A percentile compares a stretch with the other conserved stretches of the same genome.
These are phyloP conservation scores for Acacia crassicarpa DNA, from an alignment of 306 rosid species.

Conservation along the genomic window DNA sequence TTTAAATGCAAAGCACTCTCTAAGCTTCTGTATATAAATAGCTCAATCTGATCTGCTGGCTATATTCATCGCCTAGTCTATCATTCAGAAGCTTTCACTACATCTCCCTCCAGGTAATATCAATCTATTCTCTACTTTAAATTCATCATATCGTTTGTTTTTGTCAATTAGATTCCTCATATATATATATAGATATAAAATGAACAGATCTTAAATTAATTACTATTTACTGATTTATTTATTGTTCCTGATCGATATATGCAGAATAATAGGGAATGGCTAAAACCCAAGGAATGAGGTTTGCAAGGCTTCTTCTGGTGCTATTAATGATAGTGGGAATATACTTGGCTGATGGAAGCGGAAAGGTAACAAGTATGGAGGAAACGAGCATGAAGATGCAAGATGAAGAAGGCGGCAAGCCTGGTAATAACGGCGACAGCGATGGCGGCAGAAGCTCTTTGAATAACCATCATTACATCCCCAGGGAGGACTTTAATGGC, in stretches of 20 bases:
- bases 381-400: not conserved
- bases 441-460: not conserved
- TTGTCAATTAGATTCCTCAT: not conserved
- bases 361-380: not conserved
- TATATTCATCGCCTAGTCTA: not conserved
- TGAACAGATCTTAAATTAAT: not conserved
- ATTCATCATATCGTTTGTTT: not conserved
- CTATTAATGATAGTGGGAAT: slow-evolving; percentile 17
- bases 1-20: not conserved
- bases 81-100: not conserved
- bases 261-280: not conserved
- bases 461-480: slow-evolving; percentile 33
- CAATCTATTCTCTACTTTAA: not conserved
- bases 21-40: not conserved
- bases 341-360: not conserved
- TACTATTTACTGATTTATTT: not conserved
- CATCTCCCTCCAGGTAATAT: not conserved
- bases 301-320: not conserved
- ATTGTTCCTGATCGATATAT: not conserved
- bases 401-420: not conserved
- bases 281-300: not conserved
- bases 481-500: slow-evolving; percentile 22
- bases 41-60: not conserved
- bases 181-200: no score
- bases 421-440: not conserved